Evolutionary conservation across 495 filamentous ascomycete genomes (phyloP).

Genomic region (Copromyces sp.): DNA sequence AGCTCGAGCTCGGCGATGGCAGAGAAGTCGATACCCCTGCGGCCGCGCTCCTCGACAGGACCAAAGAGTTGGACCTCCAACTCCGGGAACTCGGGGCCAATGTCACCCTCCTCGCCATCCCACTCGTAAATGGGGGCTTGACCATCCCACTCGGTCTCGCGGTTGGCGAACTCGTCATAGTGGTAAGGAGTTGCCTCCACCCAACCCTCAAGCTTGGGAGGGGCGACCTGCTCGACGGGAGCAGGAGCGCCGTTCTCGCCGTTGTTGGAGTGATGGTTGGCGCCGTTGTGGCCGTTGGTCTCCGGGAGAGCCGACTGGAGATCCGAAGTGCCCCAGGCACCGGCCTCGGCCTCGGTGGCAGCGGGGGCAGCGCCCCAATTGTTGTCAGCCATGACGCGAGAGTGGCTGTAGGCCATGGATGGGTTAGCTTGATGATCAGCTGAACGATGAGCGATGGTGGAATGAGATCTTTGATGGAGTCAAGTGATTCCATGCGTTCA

Average conservation of each 20-base stretch:
- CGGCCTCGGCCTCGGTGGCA: background rate
- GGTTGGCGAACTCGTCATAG: constrained; percentile 38
- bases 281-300: background rate
- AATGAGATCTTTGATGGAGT: background rate
- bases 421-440: background rate
- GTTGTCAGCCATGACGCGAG: background rate
- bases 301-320: constrained; percentile 12
- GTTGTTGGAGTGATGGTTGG: background rate
- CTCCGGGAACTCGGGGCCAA: constrained; percentile 56
- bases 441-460: background rate
- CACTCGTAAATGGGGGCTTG: constrained; percentile 68
- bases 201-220: constrained; percentile 38
- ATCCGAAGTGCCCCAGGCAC: constrained; percentile 10
- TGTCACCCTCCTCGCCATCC: constrained; percentile 74
- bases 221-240: background rate
- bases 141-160: constrained; percentile 21
- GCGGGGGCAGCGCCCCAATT: background rate
- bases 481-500: background rate
- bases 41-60: constrained; percentile 25
- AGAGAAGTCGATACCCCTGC: constrained; percentile 36
- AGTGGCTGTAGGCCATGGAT: background rate
- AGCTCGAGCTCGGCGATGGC: constrained; percentile 51
- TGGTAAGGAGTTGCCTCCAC: constrained; percentile 39
- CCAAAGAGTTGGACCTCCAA: constrained; percentile 71
- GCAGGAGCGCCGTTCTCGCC: background rate